Evolutionary conservation across 768 basidiomycete species (phyloP), one percentile per base, ranked within the genome.

Genomic region (Pleurotus tuber-regium): DNA sequence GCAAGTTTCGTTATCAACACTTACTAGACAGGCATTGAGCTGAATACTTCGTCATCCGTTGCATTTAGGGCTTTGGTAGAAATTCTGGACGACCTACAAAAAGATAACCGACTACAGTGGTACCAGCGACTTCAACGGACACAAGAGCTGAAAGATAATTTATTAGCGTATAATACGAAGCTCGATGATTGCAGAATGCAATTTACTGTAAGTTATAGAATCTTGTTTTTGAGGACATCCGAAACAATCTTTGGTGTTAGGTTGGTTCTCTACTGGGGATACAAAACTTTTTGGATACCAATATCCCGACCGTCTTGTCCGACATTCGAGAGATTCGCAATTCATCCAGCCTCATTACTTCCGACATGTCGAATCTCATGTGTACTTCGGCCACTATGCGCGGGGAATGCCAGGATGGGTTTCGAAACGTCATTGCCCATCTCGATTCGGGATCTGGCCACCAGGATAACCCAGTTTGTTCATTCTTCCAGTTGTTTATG

Each of bases 91-190:
- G 4, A 8, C 3, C 31, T 47, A 12, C 11, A 47, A 14, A 8
- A 31, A 3, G 44, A 47, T 18, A 4, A 8, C 10, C 4, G 7
- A 11, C 31, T 47, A 8, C 16, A 10, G 3, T 47, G 44, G 29
- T 35, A 16, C 18, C 44, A 47, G 12, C 14, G 44, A 14, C 9
- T 47, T 4, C 29, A 33, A 16, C 12, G 31, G 8, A 16, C 44
- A 3, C 29, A 47, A 29, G 44, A 47, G 5, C 44, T 47, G 3
- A 30, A 29, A 33, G 44, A 47, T 21, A 47, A 47, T 23, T n/a
- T 47, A 26, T 16, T 29, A 8, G 11, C 11, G 3, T 14, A 30
- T 8, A 12, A n/a, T 7, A 23, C 14, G 14, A 47, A 35, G 28
- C 18, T 47, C 14, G 29, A 47, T n/a, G 44, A 26, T 3, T 47